Evolutionary conservation across 768 basidiomycete genomes (phyloP).

Genomic region (Tricholoma saponaceum): DNA sequence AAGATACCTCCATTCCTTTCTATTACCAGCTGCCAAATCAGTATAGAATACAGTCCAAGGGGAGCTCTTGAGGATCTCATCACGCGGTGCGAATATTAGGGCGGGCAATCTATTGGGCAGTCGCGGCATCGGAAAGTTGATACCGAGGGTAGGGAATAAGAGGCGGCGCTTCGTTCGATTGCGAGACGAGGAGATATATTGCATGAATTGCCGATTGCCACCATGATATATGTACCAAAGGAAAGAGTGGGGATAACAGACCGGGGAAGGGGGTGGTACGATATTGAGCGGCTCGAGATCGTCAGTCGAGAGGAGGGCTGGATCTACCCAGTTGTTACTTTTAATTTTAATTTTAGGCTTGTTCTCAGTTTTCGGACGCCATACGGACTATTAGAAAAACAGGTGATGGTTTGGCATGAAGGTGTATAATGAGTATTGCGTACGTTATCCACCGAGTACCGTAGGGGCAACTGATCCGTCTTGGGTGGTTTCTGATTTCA

Average conservation of each 20-base stretch:
- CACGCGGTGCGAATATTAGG: conserved; percentile 24
- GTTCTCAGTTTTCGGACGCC: no score
- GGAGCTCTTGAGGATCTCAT: conserved; percentile 17
- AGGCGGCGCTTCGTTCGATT: conserved; percentile 10
- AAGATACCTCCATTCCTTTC: conserved; percentile 20
- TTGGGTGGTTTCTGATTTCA: no score
- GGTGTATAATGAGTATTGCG: no score
- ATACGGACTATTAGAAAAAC: no score
- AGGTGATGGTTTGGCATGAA: no score
- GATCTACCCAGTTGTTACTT: no score
- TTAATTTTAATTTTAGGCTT: no score
- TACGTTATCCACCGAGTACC: no score
- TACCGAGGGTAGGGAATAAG: conserved; percentile 17
- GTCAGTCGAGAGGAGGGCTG: no score
- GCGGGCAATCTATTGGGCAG: conserved; percentile 23
- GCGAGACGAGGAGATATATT: conserved; percentile 2
- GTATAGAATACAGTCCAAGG: conserved; percentile 23
- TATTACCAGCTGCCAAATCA: not conserved
- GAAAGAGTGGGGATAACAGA: conserved; percentile 12
- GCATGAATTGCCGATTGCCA: conserved; percentile 13
- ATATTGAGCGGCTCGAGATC: conserved; percentile 11
- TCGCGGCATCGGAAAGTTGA: conserved; percentile 23
- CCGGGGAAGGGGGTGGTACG: not conserved
- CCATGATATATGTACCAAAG: conserved; percentile 17
- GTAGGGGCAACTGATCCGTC: no score